A percentile compares a stretch with the other conserved stretches of the same genome.
Conservation (phyloP, 2,329 filamentous ascomycete species). For the Clarireedia monteithiana region DNA sequence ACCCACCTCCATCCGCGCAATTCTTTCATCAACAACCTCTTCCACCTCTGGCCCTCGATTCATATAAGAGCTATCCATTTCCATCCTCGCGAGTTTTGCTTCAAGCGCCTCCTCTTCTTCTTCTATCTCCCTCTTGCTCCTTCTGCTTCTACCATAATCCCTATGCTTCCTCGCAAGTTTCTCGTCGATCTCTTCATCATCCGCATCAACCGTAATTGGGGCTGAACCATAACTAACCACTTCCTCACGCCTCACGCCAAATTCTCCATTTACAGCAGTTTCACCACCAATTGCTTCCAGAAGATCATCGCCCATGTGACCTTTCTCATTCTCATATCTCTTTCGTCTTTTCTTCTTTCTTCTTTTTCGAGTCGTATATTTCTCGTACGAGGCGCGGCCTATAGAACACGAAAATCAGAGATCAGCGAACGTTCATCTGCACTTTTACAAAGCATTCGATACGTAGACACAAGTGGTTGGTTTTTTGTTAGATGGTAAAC, state of each 20-base stretch:
- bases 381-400: neutral
- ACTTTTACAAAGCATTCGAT: neutral
- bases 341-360: conserved; percentile 4
- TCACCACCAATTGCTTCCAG: conserved; percentile 2
- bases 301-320: conserved; percentile 4
- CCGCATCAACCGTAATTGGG: neutral
- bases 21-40: neutral
- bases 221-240: conserved; percentile 6
- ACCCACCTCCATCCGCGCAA: neutral
- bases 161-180: conserved; percentile 1
- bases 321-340: conserved; percentile 3
- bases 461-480: neutral
- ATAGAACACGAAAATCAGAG: neutral
- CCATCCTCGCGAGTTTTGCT: neutral
- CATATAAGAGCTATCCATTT: neutral
- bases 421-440: neutral
- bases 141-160: neutral
- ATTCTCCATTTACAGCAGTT: neutral
- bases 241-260: neutral
- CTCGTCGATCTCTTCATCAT: conserved; percentile 1
- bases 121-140: neutral
- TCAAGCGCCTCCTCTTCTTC: conserved; percentile 1
- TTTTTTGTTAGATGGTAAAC: neutral
- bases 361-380: conserved; percentile 3
- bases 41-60: neutral